Percentiles rank a stretch among this genome's conserved stretches.
These are phyloP conservation scores for Lumnitzera littorea DNA, from an alignment of 345 rosid species.

Conservation along the genomic window DNA sequence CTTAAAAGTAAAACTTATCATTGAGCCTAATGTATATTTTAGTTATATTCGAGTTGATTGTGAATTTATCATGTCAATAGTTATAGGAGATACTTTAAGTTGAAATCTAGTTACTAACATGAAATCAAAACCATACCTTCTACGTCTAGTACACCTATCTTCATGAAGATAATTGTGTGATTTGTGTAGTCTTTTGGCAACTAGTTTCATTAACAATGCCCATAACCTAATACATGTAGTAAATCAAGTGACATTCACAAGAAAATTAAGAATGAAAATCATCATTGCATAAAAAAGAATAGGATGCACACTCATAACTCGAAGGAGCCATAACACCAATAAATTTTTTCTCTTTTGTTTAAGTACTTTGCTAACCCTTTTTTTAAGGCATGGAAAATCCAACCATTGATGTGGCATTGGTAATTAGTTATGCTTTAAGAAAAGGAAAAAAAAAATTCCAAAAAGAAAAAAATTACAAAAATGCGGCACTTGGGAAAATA, in stretches of 20 bases:
- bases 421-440: too few species aligned
- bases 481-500: too few species aligned
- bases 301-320: neutral
- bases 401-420: too few species aligned
- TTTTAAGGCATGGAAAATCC: too few species aligned
- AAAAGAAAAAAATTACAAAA: too few species aligned
- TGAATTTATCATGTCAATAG: neutral
- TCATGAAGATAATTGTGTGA: conserved; percentile 92
- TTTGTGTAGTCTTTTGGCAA: conserved; percentile 94
- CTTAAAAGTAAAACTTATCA: too few species aligned
- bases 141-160: conserved; percentile 87
- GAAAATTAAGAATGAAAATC: conserved; percentile 4
- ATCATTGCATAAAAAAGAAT: neutral
- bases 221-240: conserved; percentile 43
- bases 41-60: too few species aligned
- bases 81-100: neutral
- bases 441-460: too few species aligned
- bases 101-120: neutral
- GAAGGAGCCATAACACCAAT: too few species aligned
- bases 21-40: too few species aligned
- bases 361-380: too few species aligned
- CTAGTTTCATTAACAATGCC: conserved; percentile 97
- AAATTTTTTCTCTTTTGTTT: too few species aligned
- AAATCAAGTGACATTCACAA: neutral
- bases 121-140: conserved; percentile 47